These are phyloP conservation scores for Aspergillus avenaceus DNA, from an alignment of 495 filamentous ascomycete species.

Conservation along the genomic window DNA sequence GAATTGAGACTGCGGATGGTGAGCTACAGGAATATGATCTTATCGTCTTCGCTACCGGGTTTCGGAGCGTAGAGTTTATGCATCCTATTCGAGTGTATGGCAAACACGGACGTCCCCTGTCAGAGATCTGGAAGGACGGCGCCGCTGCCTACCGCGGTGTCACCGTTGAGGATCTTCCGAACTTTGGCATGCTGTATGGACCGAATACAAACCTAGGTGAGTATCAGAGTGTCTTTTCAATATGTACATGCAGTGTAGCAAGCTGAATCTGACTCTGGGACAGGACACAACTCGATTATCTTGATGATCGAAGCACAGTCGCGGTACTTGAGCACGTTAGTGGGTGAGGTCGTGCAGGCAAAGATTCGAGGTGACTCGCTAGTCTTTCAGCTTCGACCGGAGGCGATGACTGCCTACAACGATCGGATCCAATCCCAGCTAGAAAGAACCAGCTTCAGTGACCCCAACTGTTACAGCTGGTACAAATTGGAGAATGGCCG, in stretches of 20 bases:
- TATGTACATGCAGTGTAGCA: no score
- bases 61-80: constrained; percentile 53
- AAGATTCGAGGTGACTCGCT: constrained; percentile 32
- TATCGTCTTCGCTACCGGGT: constrained; percentile 52
- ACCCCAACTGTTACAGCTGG: constrained; percentile 52
- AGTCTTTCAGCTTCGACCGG: constrained; percentile 31
- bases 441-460: constrained; percentile 42
- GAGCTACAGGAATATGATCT: constrained; percentile 46
- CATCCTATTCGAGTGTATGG: constrained; percentile 49
- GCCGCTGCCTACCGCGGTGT: constrained; percentile 45
- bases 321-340: constrained; percentile 45
- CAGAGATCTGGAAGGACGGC: constrained; percentile 46
- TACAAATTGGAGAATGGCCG: constrained; percentile 50
- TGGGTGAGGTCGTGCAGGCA: constrained; percentile 35
- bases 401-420: constrained; percentile 40
- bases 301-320: constrained; percentile 59
- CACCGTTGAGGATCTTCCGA: constrained; percentile 46
- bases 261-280: no score
- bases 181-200: constrained; percentile 56
- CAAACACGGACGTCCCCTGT: constrained; percentile 31
- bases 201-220: constrained; percentile 54
- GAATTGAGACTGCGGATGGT: constrained; percentile 38
- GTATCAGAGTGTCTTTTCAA: no score
- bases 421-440: constrained; percentile 40
- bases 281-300: constrained; percentile 51